Evolutionary conservation across 148 eudicot species (phyloP).

Genomic region (Rhododendron vialii): DNA sequence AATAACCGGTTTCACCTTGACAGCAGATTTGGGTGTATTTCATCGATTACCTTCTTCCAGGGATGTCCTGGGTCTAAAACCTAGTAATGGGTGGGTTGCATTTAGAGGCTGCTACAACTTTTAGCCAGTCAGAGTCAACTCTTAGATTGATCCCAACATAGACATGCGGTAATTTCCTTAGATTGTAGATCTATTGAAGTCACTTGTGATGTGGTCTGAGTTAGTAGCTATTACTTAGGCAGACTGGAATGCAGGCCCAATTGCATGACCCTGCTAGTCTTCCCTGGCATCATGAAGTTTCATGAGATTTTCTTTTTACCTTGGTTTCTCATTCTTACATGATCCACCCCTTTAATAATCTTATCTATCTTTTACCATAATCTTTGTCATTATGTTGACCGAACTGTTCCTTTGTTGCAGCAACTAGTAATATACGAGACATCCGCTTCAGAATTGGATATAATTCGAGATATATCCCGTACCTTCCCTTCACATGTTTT

Average conservation of each 20-base stretch:
- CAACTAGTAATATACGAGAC: constrained; percentile 98
- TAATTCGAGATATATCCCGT: constrained; percentile 95
- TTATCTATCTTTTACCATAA: not conserved
- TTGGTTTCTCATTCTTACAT: not conserved
- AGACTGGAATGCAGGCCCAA: not conserved
- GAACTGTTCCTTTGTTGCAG: constrained; percentile 43
- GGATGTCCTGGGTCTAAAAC: not conserved
- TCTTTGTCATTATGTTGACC: not conserved
- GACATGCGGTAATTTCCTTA: not conserved
- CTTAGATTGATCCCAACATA: not conserved
- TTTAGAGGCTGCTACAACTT: not conserved
- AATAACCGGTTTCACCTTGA: not conserved
- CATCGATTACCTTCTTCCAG: not conserved
- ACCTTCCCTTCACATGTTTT: constrained; percentile 96
- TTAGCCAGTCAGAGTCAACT: not conserved
- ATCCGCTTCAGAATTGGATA: constrained; percentile 91
- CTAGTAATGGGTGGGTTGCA: not conserved
- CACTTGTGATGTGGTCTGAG: not conserved
- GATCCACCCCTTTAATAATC: not conserved
- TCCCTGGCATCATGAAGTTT: not conserved
- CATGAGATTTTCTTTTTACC: not conserved
- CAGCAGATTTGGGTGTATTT: not conserved
- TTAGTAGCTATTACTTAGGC: not conserved
- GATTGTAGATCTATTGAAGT: not conserved
- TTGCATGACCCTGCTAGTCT: constrained; percentile 8